Evolutionary conservation across 345 rosid species (phyloP), one percentile per base, ranked within the genome.

Genomic region (Gossypium turneri): DNA sequence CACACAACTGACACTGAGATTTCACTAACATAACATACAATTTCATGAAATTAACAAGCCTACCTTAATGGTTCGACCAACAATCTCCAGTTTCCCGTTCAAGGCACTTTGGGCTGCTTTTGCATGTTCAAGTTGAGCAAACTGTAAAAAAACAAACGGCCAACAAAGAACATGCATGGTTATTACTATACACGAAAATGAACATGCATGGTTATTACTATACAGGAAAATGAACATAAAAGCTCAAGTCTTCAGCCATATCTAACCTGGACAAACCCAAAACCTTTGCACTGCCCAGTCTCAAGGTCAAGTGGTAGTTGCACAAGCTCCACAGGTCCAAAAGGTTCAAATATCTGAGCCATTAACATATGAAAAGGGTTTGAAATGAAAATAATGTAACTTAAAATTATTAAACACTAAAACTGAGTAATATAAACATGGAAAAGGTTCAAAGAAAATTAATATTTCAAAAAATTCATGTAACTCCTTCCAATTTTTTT

Each of bases 281-380:
- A 94, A 75, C 98, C 98, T 80, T 94, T 94, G 89, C 98, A 92
- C 76, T 90, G 98, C 55, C 97, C 93, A 22, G 94, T 90, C 81
- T 92, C 98, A 68, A 82, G 82, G 83, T 94, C 98, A 79, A 88
- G 93, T 29, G 98, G 98, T 70, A 94, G 86, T 79, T 94, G 98
- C 77, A 94, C 92, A 72, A 94, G 92, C 85, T 94, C 98, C 83
- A 94, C 92, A 2, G 91, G 90, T 74, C 98, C 98, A 87, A 90
- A 94, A 27, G 97, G 88, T 85, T 94, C 98, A 72, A 94, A 94
- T 77, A 94, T 83, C 98, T 94, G 86, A 77, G 60, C 58, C 59
- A 73, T 25, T 27, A 60, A 48, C 47, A 34, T 73, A 11, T 38
- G 12, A 52, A 44, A 65, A 64, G 3, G 25, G 19, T 6, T 51